Conservation (phyloP, 305 asterid species). For the Ruellia speciosa region DNA sequence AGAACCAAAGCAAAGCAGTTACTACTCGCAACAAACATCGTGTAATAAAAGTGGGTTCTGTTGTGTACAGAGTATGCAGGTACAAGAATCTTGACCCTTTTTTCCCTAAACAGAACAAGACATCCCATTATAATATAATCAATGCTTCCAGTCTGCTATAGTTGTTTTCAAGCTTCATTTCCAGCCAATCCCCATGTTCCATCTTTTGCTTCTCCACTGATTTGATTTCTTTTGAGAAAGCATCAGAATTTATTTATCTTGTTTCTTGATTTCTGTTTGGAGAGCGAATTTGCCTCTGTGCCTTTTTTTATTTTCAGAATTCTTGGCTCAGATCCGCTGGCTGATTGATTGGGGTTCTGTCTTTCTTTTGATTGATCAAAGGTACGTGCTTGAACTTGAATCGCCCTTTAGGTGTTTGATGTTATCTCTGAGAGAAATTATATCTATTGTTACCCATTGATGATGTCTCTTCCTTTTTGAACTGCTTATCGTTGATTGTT, state of each 20-base stretch:
- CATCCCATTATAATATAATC: conserved; percentile 17
- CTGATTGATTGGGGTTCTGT: conserved; percentile 9
- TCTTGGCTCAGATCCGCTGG: conserved; percentile 40
- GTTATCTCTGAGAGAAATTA: neutral
- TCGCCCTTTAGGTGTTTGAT: conserved; percentile 15
- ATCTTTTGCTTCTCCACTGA: neutral
- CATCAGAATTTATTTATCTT: neutral
- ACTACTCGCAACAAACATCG: conserved; percentile 21
- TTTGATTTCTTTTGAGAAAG: neutral
- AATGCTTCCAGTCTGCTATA: conserved; percentile 25
- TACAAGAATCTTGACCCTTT: conserved; percentile 29
- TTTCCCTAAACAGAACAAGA: conserved; percentile 20
- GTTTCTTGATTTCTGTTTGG: neutral
- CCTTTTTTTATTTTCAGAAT: neutral
- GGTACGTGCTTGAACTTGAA: conserved; percentile 26
- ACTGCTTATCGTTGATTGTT: neutral
- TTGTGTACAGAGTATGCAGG: conserved; percentile 15
- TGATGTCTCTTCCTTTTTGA: neutral
- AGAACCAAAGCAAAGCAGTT: conserved; percentile 21
- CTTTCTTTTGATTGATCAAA: conserved; percentile 16
- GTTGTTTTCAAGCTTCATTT: conserved; percentile 27
- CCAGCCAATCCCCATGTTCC: conserved; percentile 26
- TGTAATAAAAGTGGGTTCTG: conserved; percentile 18
- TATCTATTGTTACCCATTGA: neutral
- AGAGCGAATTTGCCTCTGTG: neutral